A percentile compares a stretch with the other conserved stretches of the same genome.
Conservation (phyloP, 306 rosid genomes). For the Acacia crassicarpa region DNA sequence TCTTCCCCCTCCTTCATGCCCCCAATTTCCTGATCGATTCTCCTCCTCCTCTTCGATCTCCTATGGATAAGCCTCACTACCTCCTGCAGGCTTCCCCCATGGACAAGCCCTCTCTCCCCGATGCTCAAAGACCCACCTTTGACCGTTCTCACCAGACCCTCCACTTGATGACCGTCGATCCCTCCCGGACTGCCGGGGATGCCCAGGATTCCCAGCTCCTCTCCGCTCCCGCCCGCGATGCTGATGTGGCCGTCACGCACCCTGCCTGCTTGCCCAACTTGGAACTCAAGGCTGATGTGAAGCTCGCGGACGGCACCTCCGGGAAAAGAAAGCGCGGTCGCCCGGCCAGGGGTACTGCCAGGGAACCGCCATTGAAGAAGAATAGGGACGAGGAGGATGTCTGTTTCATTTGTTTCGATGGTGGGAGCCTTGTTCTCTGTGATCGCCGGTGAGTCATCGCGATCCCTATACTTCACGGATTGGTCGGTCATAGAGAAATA, state of each 20-base stretch:
- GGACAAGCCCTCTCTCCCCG: constrained; percentile 22
- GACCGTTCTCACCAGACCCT: constrained; percentile 2
- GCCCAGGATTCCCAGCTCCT: constrained; percentile 40
- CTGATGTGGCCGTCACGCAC: constrained; percentile 23
- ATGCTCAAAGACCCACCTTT: not conserved
- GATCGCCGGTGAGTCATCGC: constrained; percentile 88
- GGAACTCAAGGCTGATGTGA: constrained; percentile 24
- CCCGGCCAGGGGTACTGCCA: constrained; percentile 58
- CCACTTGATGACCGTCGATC: constrained; percentile 35
- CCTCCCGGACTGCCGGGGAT: constrained; percentile 30
- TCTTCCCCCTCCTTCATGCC: constrained; percentile 31
- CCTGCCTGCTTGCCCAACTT: constrained; percentile 7
- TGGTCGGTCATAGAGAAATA: not conserved
- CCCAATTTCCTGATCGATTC: not conserved
- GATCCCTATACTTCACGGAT: constrained; percentile 1
- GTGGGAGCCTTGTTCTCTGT: constrained; percentile 96
- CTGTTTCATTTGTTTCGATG: constrained; percentile 96
- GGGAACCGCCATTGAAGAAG: constrained; percentile 41
- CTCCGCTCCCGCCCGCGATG: constrained; percentile 35
- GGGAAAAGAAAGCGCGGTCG: constrained; percentile 77
- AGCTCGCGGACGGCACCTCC: constrained; percentile 30
- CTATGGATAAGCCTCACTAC: constrained; percentile 32
- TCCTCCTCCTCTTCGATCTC: constrained; percentile 10
- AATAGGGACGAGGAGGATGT: constrained; percentile 82
- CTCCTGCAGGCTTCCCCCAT: not conserved